These are phyloP conservation scores for Cystobasidium pallidum DNA, from an alignment of 1,284 basidiomycete genomes.

Conservation along the genomic window DNA sequence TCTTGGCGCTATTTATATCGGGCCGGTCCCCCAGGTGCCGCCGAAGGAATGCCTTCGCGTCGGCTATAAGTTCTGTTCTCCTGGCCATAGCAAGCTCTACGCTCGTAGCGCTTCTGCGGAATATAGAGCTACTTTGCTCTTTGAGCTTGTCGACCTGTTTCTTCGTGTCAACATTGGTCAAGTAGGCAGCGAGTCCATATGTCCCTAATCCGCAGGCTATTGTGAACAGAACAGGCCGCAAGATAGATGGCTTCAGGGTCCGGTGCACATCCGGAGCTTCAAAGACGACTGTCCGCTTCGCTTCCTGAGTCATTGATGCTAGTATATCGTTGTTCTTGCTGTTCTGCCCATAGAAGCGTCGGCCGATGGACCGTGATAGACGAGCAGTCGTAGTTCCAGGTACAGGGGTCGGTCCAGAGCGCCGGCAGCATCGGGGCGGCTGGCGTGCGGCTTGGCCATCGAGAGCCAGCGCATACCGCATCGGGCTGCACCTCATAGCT, in stretches of 20 bases:
- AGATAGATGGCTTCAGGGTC: constrained; percentile 31
- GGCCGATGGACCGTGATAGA: constrained; percentile 11
- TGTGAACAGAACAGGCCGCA: constrained; percentile 34
- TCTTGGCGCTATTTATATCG: constrained; percentile 30
- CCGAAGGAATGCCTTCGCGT: constrained; percentile 28
- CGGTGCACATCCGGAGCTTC: constrained; percentile 32
- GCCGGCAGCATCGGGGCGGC: neutral
- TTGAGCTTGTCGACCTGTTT: constrained; percentile 13
- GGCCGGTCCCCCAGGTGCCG: constrained; percentile 23
- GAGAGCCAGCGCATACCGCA: neutral
- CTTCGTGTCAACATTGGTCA: constrained; percentile 34
- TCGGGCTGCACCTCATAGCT: constrained; percentile 4
- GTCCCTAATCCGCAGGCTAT: constrained; percentile 18
- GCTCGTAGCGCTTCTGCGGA: constrained; percentile 10
- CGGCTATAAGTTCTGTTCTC: constrained; percentile 28
- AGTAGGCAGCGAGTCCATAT: constrained; percentile 36
- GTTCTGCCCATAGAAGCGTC: constrained; percentile 21
- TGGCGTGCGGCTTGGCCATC: neutral
- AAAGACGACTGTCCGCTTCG: neutral
- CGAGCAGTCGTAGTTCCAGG: constrained; percentile 4
- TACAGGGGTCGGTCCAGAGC: neutral
- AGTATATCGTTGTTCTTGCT: constrained; percentile 21
- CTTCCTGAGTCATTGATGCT: constrained; percentile 11
- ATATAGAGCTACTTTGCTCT: constrained; percentile 11
- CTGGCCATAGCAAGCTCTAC: constrained; percentile 38